Percentiles rank a stretch among this genome's conserved stretches.
Evolutionary conservation across 495 filamentous ascomycete species (phyloP).

Genomic region (Penicillium turbatum): DNA sequence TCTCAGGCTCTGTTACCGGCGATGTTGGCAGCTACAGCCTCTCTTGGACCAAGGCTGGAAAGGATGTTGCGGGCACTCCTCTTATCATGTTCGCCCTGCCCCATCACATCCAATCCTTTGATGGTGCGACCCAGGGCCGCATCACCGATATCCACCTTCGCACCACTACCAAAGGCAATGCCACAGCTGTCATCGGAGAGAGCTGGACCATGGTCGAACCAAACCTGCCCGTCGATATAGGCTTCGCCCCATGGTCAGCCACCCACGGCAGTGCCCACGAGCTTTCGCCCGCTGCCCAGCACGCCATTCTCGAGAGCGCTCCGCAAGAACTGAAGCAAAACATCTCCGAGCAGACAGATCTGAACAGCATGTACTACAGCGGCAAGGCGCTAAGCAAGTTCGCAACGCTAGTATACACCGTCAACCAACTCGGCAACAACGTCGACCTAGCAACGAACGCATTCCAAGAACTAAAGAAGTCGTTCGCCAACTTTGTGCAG

Average conservation of each 20-base stretch:
- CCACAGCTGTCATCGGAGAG: slow-evolving; percentile 68
- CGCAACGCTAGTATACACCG: slow-evolving; percentile 64
- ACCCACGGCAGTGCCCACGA: slow-evolving; percentile 42
- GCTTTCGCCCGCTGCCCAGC: slow-evolving; percentile 50
- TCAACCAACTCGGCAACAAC: slow-evolving; percentile 62
- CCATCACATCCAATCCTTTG: slow-evolving; percentile 78
- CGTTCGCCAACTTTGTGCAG: slow-evolving; percentile 69
- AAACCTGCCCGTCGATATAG: slow-evolving; percentile 67
- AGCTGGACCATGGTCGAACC: slow-evolving; percentile 74
- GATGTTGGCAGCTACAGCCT: slow-evolving; percentile 67
- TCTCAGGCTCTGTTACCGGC: slow-evolving; percentile 59
- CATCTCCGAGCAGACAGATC: slow-evolving; percentile 63
- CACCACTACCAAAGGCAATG: slow-evolving; percentile 83
- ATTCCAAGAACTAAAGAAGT: slow-evolving; percentile 63
- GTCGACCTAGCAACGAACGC: slow-evolving; percentile 55
- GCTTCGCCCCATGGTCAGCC: slow-evolving; percentile 70
- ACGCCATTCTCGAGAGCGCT: slow-evolving; percentile 54
- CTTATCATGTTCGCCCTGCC: slow-evolving; percentile 87
- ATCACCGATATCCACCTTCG: slow-evolving; percentile 59
- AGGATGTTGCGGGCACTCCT: slow-evolving; percentile 34
- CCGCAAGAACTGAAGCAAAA: slow-evolving; percentile 66
- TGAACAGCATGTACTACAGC: slow-evolving; percentile 91
- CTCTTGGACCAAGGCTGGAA: slow-evolving; percentile 63
- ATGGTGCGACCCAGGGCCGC: slow-evolving; percentile 49
- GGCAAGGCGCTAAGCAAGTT: slow-evolving; percentile 93